phyloP scores from a whole-genome alignment of 257 asterid species.

The Voacanga thouarsii region DNA sequence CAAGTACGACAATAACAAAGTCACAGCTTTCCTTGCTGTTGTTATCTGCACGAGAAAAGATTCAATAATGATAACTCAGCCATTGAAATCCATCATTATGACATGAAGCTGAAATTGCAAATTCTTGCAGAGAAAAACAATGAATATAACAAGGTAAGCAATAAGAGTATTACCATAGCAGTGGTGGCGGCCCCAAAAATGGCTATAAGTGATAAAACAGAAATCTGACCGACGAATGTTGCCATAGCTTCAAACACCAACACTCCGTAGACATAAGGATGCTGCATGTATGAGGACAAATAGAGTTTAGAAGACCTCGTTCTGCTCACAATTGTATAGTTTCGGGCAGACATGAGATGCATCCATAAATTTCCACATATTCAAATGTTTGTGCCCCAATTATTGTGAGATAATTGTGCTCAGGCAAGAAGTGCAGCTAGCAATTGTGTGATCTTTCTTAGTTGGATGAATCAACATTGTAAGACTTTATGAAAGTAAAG shows the following conservation, averaged over 20 bases:
- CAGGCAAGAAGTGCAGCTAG: neutral
- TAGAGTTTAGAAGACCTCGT: neutral
- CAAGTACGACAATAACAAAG: slow-evolving; percentile 66
- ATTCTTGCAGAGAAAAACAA: neutral
- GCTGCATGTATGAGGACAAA: slow-evolving; percentile 39
- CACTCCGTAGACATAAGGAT: slow-evolving; percentile 78
- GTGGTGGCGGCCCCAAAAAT: slow-evolving; percentile 88
- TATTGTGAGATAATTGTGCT: neutral
- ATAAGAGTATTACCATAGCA: slow-evolving; percentile 54
- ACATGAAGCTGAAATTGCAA: neutral
- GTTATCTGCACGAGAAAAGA: slow-evolving; percentile 49
- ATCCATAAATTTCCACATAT: neutral
- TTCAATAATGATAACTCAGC: neutral
- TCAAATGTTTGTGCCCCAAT: neutral
- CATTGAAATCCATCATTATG: neutral
- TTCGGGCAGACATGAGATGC: neutral
- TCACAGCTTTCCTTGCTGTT: slow-evolving; percentile 89
- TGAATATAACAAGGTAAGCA: neutral
- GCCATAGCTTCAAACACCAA: slow-evolving; percentile 88
- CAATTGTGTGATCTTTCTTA: neutral
- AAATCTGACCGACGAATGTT: slow-evolving; percentile 77
- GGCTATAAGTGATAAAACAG: slow-evolving; percentile 83
- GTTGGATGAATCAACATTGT: neutral
- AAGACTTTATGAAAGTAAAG: neutral
- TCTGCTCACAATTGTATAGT: neutral